These are phyloP conservation scores for Houttuynia cordata DNA, from an alignment of 164 flowering plant genomes.

Conservation along the genomic window DNA sequence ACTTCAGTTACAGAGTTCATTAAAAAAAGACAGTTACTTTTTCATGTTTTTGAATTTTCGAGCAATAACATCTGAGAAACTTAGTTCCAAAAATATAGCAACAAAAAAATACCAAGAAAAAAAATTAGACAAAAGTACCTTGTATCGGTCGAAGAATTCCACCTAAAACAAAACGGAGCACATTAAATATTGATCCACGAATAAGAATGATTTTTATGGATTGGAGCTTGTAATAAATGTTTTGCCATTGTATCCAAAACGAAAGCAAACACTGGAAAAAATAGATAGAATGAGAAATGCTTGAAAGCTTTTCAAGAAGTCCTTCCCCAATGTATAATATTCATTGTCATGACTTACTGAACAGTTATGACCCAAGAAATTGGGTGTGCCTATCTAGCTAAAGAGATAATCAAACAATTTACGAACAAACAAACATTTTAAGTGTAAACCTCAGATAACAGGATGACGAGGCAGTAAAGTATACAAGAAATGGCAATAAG, in stretches of 20 bases:
- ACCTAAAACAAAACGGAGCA: slow-evolving; percentile 30
- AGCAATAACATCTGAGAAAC: background rate
- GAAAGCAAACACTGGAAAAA: background rate
- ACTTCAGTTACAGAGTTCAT: background rate
- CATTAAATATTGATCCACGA: slow-evolving; percentile 2
- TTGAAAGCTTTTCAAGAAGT: too few species aligned
- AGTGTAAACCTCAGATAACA: background rate
- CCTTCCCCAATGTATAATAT: too few species aligned
- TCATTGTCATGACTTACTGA: too few species aligned
- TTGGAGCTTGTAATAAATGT: background rate
- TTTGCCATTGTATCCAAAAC: background rate
- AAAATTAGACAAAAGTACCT: slow-evolving; percentile 32
- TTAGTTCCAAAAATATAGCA: background rate
- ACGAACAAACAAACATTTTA: too few species aligned
- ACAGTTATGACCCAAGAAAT: background rate
- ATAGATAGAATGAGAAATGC: background rate
- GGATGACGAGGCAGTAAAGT: background rate
- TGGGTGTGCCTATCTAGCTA: background rate
- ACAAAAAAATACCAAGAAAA: background rate
- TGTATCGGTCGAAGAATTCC: slow-evolving; percentile 85
- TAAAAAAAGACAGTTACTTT: too few species aligned
- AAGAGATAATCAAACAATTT: too few species aligned
- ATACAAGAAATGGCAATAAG: background rate
- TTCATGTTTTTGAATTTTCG: background rate
- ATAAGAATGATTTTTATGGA: background rate